These are phyloP conservation scores for Phaeoacremonium minimum DNA, from an alignment of 2,329 filamentous ascomycete genomes.

Conservation along the genomic window DNA sequence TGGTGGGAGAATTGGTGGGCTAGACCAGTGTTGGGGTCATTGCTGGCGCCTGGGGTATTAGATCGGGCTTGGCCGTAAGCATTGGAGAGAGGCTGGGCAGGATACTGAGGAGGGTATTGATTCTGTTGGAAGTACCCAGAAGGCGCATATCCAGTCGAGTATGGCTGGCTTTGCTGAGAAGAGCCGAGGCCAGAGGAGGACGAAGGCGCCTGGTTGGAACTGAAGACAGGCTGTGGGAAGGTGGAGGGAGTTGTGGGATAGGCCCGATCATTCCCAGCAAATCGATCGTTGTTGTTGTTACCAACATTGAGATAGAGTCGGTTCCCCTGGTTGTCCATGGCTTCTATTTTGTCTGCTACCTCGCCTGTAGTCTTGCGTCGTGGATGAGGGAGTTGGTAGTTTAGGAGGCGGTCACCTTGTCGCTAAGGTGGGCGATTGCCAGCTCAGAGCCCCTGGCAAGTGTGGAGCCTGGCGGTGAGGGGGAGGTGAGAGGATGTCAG, in stretches of 20 bases:
- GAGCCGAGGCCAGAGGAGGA: constrained; percentile 42
- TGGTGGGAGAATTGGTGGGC: constrained; percentile 97
- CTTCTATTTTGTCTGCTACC: constrained; percentile 15
- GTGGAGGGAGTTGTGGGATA: constrained; percentile 91
- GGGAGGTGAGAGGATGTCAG: no score
- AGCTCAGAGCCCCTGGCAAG: no score
- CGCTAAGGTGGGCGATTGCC: no score
- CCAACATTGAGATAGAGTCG: constrained; percentile 64
- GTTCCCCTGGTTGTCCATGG: constrained; percentile 55
- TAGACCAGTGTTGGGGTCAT: constrained; percentile 84
- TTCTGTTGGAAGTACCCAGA: constrained; percentile 60
- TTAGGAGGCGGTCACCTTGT: no score
- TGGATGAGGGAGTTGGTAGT: no score
- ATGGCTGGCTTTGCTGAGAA: constrained; percentile 38
- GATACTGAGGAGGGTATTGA: constrained; percentile 44
- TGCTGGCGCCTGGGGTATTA: constrained; percentile 55
- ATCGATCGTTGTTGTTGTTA: constrained; percentile 62
- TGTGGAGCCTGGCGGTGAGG: no score
- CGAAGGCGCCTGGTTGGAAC: constrained; percentile 30
- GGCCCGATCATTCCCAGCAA: constrained; percentile 57
- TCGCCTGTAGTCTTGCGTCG: constrained; percentile 1
- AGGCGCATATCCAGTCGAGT: constrained; percentile 38
- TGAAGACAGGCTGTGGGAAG: constrained; percentile 84
- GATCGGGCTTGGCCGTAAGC: constrained; percentile 41
- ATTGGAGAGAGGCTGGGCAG: constrained; percentile 19